Percentiles rank a stretch among this genome's conserved stretches.
Conservation (phyloP, 768 basidiomycete species). For the Coprinopsis sp. region DNA sequence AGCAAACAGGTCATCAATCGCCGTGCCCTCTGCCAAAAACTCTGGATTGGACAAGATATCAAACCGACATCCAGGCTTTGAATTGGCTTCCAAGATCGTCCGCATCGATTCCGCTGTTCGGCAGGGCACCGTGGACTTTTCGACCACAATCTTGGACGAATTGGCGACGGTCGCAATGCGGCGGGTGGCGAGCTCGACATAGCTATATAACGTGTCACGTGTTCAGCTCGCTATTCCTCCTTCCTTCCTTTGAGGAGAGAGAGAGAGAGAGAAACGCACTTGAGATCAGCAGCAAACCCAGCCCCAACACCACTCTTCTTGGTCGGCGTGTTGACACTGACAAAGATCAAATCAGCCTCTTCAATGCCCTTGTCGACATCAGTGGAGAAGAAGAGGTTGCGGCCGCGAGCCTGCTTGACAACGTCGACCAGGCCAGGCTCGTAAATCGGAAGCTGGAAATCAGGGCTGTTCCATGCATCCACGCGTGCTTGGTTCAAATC, state of each 20-base stretch:
- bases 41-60: conserved; percentile 99
- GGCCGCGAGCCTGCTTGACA: conserved; percentile 80
- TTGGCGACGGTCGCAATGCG: conserved; percentile 90
- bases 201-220: conserved; percentile 50
- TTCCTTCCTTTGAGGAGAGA: too few species aligned
- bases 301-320: conserved; percentile 98
- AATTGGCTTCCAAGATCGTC: conserved; percentile 98
- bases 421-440: conserved; percentile 95
- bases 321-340: conserved; percentile 97
- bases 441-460: conserved; percentile 89
- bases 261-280: conserved; percentile 50
- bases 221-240: too few species aligned
- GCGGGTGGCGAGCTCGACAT: conserved; percentile 95
- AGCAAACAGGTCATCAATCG: conserved; percentile 79
- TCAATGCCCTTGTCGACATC: conserved; percentile 89
- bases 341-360: conserved; percentile 97
- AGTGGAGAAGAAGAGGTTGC: conserved; percentile 96
- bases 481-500: conserved; percentile 93
- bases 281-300: conserved; percentile 97
- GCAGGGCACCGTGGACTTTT: conserved; percentile 98
- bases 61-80: conserved; percentile 83
- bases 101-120: conserved; percentile 99
- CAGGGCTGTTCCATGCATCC: conserved; percentile 92
- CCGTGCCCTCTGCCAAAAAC: conserved; percentile 98
- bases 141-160: conserved; percentile 95